These are phyloP conservation scores for Meira miltonrushii DNA, from an alignment of 1,284 basidiomycete genomes.

Conservation along the genomic window DNA sequence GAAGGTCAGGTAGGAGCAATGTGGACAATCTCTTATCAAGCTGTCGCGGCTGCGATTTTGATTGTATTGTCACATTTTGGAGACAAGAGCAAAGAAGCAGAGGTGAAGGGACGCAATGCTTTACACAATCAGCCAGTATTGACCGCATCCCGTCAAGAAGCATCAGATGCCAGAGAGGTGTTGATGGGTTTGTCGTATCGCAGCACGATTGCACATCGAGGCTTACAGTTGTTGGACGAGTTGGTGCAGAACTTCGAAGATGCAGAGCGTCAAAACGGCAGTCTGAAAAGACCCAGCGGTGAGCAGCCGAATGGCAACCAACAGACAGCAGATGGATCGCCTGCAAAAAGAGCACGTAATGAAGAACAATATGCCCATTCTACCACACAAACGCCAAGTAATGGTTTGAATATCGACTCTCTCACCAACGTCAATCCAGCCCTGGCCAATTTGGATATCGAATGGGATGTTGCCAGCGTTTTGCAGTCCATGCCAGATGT, in stretches of 20 bases:
- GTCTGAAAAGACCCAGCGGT: neutral
- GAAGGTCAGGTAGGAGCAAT: constrained; percentile 24
- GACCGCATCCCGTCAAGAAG: constrained; percentile 19
- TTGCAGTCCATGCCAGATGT: constrained; percentile 34
- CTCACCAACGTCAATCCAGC: neutral
- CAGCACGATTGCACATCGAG: constrained; percentile 29
- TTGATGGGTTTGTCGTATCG: constrained; percentile 21
- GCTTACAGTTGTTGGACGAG: constrained; percentile 23
- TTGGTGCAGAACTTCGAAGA: constrained; percentile 24
- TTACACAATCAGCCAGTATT: neutral
- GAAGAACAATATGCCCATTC: constrained; percentile 8
- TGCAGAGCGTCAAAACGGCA: neutral
- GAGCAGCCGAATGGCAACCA: too few relatives aligned
- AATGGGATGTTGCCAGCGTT: constrained; percentile 25
- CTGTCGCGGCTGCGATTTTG: constrained; percentile 28
- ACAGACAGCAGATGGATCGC: constrained; percentile 17
- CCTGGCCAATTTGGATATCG: constrained; percentile 10
- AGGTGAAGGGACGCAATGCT: neutral
- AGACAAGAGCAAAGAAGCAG: neutral
- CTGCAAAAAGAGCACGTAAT: constrained; percentile 5
- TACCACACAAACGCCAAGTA: neutral
- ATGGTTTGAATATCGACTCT: constrained; percentile 11
- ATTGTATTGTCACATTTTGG: constrained; percentile 26
- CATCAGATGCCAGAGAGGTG: constrained; percentile 22
- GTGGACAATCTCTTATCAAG: constrained; percentile 33